Conservation (phyloP, 768 basidiomycete genomes). For the Lactifluus echinatus region DNA sequence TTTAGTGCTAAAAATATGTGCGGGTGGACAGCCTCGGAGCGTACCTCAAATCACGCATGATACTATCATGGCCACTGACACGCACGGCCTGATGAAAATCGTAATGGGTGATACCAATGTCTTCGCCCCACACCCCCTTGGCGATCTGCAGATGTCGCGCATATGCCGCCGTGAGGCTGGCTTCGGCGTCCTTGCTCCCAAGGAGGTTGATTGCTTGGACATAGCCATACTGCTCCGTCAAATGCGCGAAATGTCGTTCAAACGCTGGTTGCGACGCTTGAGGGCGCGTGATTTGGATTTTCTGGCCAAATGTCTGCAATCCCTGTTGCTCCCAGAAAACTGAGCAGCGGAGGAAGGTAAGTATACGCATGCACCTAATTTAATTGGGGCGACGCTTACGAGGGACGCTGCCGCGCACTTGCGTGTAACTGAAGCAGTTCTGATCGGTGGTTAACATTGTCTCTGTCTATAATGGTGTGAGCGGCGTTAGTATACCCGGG, state of each 20-base stretch:
- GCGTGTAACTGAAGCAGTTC: conserved; percentile 84
- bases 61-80: conserved; percentile 78
- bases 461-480: conserved; percentile 58
- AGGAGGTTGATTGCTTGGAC: conserved; percentile 88
- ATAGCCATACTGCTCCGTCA: conserved; percentile 78
- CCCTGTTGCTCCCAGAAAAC: conserved; percentile 99
- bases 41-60: conserved; percentile 65
- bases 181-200: conserved; percentile 88
- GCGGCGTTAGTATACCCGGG: neutral
- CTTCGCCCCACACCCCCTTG: conserved; percentile 50
- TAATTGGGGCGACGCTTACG: conserved; percentile 64
- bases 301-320: conserved; percentile 87
- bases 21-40: neutral
- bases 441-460: conserved; percentile 81
- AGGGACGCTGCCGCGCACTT: conserved; percentile 93
- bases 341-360: conserved; percentile 26
- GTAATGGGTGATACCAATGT: conserved; percentile 76
- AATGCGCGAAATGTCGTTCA: conserved; percentile 82
- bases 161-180: conserved; percentile 75
- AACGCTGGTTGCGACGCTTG: conserved; percentile 96
- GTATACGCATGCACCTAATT: conserved; percentile 2
- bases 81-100: conserved; percentile 88
- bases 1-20: neutral
- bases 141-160: conserved; percentile 68
- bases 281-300: conserved; percentile 91